phyloP scores from a whole-genome alignment of 129 eudicot species.

The Pittosporum tobira region DNA sequence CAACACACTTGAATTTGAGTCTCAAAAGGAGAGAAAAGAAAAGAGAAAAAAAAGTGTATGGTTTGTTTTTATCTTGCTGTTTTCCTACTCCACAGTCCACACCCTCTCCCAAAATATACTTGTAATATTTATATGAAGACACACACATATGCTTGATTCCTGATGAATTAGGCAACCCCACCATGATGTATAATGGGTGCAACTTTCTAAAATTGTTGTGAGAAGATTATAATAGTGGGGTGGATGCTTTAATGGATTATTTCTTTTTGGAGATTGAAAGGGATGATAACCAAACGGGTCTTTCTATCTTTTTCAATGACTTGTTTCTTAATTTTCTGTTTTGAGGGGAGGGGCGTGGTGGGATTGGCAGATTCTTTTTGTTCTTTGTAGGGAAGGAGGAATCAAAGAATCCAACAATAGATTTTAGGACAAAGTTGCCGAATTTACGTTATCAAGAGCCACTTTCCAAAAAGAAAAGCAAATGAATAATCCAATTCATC shows the following conservation, averaged over 20 bases:
- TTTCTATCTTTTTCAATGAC: slow-evolving; percentile 8
- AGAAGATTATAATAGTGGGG: slow-evolving; percentile 35
- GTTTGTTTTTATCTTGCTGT: slow-evolving; percentile 77
- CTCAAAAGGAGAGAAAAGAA: slow-evolving; percentile 62
- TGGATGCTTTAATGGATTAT: slow-evolving; percentile 42
- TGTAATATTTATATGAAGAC: too few relatives aligned
- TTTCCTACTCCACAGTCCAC: slow-evolving; percentile 19
- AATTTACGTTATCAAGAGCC: slow-evolving; percentile 26
- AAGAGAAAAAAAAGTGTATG: slow-evolving; percentile 55
- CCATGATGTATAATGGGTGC: slow-evolving; percentile 63
- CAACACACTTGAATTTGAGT: slow-evolving; percentile 68
- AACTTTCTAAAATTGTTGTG: slow-evolving; percentile 44
- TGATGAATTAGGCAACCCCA: slow-evolving; percentile 59
- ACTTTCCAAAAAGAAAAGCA: slow-evolving; percentile 10
- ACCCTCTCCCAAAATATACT: not conserved
- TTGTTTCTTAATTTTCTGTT: slow-evolving; percentile 19
- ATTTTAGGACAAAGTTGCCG: slow-evolving; percentile 33
- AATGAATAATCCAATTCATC: slow-evolving; percentile 15
- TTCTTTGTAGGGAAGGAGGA: slow-evolving; percentile 70
- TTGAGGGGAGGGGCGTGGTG: slow-evolving; percentile 31
- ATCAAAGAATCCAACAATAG: slow-evolving; percentile 65
- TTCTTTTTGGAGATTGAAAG: slow-evolving; percentile 49
- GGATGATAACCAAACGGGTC: slow-evolving; percentile 41
- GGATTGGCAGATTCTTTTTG: slow-evolving; percentile 90
- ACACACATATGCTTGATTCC: slow-evolving; percentile 27